phyloP scores from a whole-genome alignment of 140 eudicot species.

The Bidens hawaiensis region DNA sequence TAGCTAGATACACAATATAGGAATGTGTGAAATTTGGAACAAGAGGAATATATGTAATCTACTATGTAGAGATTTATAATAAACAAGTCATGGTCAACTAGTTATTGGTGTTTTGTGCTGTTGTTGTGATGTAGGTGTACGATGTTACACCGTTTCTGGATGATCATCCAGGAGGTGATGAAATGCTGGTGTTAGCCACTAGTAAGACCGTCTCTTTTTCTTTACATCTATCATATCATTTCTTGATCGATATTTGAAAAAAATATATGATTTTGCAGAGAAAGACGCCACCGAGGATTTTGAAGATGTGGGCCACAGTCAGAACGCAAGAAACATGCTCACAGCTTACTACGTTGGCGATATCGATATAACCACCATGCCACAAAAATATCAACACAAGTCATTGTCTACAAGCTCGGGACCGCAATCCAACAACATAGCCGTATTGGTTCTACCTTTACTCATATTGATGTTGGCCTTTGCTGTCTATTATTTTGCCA shows the following conservation, averaged over 20 bases:
- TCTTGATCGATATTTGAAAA: neutral
- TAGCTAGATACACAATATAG: no score
- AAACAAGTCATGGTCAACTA: no score
- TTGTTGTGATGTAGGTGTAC: constrained; percentile 33
- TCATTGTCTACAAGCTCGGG: constrained; percentile 9
- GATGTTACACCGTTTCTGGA: constrained; percentile 60
- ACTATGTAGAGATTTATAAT: no score
- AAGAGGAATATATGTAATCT: no score
- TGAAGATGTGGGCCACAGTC: constrained; percentile 66
- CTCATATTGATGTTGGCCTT: constrained; percentile 47
- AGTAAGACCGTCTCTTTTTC: constrained; percentile 30
- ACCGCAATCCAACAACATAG: constrained; percentile 10
- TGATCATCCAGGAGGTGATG: constrained; percentile 94
- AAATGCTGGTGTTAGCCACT: constrained; percentile 50
- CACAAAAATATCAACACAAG: neutral
- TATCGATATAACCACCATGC: constrained; percentile 39
- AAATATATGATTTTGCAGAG: constrained; percentile 31
- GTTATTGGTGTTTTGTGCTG: neutral
- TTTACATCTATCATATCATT: neutral
- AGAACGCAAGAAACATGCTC: constrained; percentile 46
- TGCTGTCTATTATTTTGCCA: constrained; percentile 31
- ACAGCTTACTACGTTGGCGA: constrained; percentile 52
- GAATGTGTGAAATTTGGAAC: no score
- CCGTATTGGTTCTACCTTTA: constrained; percentile 38
- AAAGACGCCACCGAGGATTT: constrained; percentile 78